Base-by-base conservation (phyloP, 352 stramenopile species). In the Globisporangium lucens region DNA sequence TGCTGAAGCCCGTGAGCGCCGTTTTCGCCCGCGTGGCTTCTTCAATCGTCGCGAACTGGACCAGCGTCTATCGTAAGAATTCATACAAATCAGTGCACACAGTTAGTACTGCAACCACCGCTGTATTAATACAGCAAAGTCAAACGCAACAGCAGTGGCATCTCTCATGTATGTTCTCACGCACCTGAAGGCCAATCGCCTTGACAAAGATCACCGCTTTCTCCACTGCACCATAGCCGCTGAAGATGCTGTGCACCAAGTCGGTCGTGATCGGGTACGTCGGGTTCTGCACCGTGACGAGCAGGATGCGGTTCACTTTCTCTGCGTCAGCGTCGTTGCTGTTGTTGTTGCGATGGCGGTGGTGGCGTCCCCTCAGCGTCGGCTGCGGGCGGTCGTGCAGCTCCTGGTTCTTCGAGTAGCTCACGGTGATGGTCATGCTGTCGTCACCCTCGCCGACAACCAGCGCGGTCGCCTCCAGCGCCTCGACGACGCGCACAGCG, bases 151-250 rank as follows among this genome's bases (percentile, higher is more conserved):
- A 22, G n/a, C 35, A 13, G 6, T 17, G 12, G 15, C 38, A 15
- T 17, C 2, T 43, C 36, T 15, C 36, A 17, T 17, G 36, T 15
- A 43, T 33, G 30, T 5, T 5, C 36, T 0, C 7, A 20, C 49
- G 0, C 52, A 84, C 76, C 72, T 84, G 77, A 0, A 88, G 67
- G 0, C 81, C 81, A 5, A 88, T 72, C 36, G 77, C 74, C 53
- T 89, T 88, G 58, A 84, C 76, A 53, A 89, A 89, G 61, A 89
- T 75, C 2, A 89, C 81, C 35, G 83, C 70, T 67, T 89, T 89
- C 63, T 88, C 77, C 13, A 89, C 79, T 15, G 53, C 49, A 24
- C 81, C 81, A 63, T 84, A 88, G 22, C 67, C 68, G 52, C 70
- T 66, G 63, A 88, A 89, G 63, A 88, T 73, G 24, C 63, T 64